Base-by-base conservation (phyloP, 73 alveolate genomes). In the Symbiodinium pilosum region DNA sequence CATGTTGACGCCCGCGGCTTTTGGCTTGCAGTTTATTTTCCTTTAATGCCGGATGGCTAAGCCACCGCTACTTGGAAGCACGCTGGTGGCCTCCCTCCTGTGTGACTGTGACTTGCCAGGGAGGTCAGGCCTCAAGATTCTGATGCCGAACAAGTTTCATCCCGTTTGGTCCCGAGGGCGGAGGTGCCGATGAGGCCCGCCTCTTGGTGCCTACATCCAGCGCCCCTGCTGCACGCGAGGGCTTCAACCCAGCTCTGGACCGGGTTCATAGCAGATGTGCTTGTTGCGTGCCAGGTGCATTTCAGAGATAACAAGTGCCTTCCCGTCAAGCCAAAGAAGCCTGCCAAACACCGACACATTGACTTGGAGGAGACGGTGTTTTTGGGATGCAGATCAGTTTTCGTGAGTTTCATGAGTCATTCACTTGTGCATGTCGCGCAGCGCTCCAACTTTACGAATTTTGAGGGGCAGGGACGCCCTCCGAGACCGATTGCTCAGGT, bases 301-400 rank as follows among this genome's bases (percentile, higher is more conserved):
- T 64, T 64, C 77, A 64, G 77, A 64, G 77, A 64, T 24, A 18
- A 64, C 77, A 64, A 64, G 36, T 64, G 77, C 77, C 77, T 64
- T 64, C 77, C 77, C 77, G 28, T 64, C 77, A 64, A 64, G 77
- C 77, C 32, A 24, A 64, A 26, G 36, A 24, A 36, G 16, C 28
- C 71, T 30, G 71, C 36, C 77, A 18, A 28, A 26, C 21, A 28
- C 36, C 77, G 77, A 26, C 36, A 26, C 32, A 28, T 64, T 12
- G 77, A 64, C 32, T 36, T 64, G 77, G 77, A 64, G 12, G 38
- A 64, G 38, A 64, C 77, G 11, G 77, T 64, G 77, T 64, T 32
- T 16, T 36, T 64, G 21, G 77, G 77, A 47, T 47, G 59, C 59
- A 47, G 59, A 9, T 47, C 59, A 9, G 59, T 47, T 47, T 47